Percentiles rank a stretch among this genome's conserved stretches.
These are phyloP conservation scores for Remersonia thermophila DNA, from an alignment of 2,329 filamentous ascomycete species.

Conservation along the genomic window DNA sequence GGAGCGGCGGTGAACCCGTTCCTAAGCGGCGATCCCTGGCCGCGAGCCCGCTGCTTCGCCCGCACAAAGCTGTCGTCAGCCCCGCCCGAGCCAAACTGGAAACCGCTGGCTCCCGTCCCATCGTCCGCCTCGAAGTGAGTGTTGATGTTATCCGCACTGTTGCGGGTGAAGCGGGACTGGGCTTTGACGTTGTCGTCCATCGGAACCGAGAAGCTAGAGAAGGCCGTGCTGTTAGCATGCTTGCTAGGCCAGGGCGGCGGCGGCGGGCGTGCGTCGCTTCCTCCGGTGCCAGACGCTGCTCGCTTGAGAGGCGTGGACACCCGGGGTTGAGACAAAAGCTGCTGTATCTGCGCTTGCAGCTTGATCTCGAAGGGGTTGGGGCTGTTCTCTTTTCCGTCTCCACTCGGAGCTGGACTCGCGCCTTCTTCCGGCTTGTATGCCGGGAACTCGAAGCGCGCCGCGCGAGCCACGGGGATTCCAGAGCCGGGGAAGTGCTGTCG, in stretches of 20 bases:
- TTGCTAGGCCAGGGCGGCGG: constrained; percentile 1
- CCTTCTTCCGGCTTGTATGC: constrained; percentile 6
- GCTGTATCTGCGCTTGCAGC: constrained; percentile 13
- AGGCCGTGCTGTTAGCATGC: constrained; percentile 16
- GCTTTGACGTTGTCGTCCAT: constrained; percentile 29
- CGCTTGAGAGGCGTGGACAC: neutral
- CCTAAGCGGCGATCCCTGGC: constrained; percentile 29
- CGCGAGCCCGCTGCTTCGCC: constrained; percentile 26
- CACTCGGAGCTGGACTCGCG: constrained; percentile 18
- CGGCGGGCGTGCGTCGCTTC: neutral
- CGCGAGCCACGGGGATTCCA: constrained; percentile 1
- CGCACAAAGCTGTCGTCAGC: constrained; percentile 18
- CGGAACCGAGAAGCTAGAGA: constrained; percentile 39
- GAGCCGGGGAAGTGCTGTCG: no score
- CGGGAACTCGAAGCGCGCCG: neutral
- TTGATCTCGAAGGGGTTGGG: constrained; percentile 5
- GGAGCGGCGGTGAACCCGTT: constrained; percentile 12
- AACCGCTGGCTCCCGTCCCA: constrained; percentile 18
- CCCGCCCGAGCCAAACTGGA: constrained; percentile 40
- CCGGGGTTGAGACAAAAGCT: constrained; percentile 8
- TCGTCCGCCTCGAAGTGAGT: constrained; percentile 46
- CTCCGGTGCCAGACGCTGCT: no score
- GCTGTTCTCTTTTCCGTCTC: constrained; percentile 8
- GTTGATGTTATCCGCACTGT: constrained; percentile 48
- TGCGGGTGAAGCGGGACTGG: constrained; percentile 31